Evolutionary conservation across 2,329 filamentous ascomycete genomes (phyloP).

Genomic region (Ascochyta pisi): DNA sequence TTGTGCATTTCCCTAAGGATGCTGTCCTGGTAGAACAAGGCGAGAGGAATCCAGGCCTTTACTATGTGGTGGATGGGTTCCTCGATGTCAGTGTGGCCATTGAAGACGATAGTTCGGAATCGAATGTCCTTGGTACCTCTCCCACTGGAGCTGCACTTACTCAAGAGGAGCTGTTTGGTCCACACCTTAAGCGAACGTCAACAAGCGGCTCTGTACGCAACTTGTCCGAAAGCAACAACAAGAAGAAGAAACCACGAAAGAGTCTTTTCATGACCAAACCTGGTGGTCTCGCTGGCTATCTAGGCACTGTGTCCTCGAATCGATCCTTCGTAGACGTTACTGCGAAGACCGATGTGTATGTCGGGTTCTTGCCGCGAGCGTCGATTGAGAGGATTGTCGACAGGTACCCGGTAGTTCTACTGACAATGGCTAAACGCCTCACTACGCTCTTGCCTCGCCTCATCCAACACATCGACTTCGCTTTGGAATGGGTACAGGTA

Average conservation of each 20-base stretch:
- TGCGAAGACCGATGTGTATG: conserved; percentile 97
- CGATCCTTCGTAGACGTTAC: conserved; percentile 96
- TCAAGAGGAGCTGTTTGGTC: conserved; percentile 46
- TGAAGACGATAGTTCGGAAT: conserved; percentile 63
- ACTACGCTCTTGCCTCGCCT: conserved; percentile 87
- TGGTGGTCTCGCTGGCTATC: conserved; percentile 90
- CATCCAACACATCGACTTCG: conserved; percentile 97
- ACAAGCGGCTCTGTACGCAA: conserved; percentile 35
- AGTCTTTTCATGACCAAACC: conserved; percentile 93
- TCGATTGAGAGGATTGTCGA: conserved; percentile 93
- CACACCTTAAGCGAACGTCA: conserved; percentile 33
- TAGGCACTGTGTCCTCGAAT: conserved; percentile 93
- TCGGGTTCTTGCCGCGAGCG: conserved; percentile 86
- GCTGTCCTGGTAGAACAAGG: conserved; percentile 95
- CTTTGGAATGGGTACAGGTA: conserved; percentile 97
- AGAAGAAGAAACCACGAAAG: conserved; percentile 64
- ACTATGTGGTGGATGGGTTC: conserved; percentile 98
- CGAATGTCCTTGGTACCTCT: conserved; percentile 54
- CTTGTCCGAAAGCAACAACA: conserved; percentile 40
- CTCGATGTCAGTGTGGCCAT: conserved; percentile 88
- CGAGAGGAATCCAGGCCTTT: conserved; percentile 93
- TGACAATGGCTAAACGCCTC: conserved; percentile 95
- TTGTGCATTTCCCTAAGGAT: conserved; percentile 95
- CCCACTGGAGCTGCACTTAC: conserved; percentile 44
- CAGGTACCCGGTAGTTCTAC: conserved; percentile 84